A percentile compares a stretch with the other conserved stretches of the same genome.
phyloP scores from a whole-genome alignment of 2,329 filamentous ascomycete species.

The Coniella vitis region DNA sequence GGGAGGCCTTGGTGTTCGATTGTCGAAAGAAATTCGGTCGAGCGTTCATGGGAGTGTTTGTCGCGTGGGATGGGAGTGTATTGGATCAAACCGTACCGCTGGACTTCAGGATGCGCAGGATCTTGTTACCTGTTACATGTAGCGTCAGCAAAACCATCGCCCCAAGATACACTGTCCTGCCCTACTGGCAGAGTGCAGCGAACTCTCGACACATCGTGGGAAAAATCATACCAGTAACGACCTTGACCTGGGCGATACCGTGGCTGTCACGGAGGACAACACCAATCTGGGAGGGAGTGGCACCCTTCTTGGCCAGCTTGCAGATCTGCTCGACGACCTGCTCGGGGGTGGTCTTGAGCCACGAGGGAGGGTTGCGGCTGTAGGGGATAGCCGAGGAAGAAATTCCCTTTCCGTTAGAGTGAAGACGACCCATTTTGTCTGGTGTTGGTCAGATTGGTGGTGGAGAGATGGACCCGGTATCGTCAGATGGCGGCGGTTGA shows the following conservation, averaged over 20 bases:
- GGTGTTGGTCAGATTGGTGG: slow-evolving; percentile 14
- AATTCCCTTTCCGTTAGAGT: slow-evolving; percentile 99
- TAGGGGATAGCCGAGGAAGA: slow-evolving; percentile 92
- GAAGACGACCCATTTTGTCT: slow-evolving; percentile 88
- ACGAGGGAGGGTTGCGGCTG: slow-evolving; percentile 85
- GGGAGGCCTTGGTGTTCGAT: neutral
- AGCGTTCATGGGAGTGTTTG: neutral
- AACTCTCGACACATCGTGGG: neutral
- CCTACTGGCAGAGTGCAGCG: neutral
- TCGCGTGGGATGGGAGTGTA: neutral
- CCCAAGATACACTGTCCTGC: neutral
- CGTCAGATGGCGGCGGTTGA: slow-evolving; percentile 16
- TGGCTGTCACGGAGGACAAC: slow-evolving; percentile 97
- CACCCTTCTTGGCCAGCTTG: slow-evolving; percentile 98
- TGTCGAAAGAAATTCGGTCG: neutral
- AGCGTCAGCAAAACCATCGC: slow-evolving; percentile 30
- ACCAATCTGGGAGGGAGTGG: slow-evolving; percentile 97
- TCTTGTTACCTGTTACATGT: slow-evolving; percentile 81
- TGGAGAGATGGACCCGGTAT: slow-evolving; percentile 23
- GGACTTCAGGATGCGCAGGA: slow-evolving; percentile 97
- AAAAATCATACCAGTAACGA: slow-evolving; percentile 75
- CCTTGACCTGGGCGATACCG: slow-evolving; percentile 95
- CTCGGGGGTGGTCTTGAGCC: slow-evolving; percentile 98
- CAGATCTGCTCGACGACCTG: slow-evolving; percentile 99
- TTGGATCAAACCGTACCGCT: slow-evolving; percentile 67